These are phyloP conservation scores for Tarenaya hassleriana DNA, from an alignment of 345 rosid species.

Conservation along the genomic window DNA sequence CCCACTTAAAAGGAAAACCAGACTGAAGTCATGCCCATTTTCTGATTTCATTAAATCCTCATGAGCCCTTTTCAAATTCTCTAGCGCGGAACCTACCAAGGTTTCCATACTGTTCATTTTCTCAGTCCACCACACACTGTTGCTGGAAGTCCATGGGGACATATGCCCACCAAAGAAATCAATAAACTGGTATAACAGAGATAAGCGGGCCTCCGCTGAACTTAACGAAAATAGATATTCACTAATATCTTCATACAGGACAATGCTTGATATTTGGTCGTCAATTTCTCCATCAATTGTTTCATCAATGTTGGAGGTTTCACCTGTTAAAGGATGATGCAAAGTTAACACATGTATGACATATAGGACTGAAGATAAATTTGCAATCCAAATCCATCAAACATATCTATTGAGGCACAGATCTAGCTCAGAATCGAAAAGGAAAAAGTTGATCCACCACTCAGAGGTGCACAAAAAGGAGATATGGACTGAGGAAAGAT, in stretches of 20 bases:
- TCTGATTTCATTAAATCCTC: constrained; percentile 29
- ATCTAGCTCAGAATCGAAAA: constrained; percentile 1
- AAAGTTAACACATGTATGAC: constrained; percentile 1
- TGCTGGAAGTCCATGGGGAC: constrained; percentile 62
- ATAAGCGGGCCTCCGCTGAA: constrained; percentile 66
- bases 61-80: constrained; percentile 44
- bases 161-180: constrained; percentile 81
- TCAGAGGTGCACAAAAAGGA: constrained; percentile 4
- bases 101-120: constrained; percentile 52
- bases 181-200: constrained; percentile 63
- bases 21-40: constrained; percentile 29
- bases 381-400: constrained; percentile 11
- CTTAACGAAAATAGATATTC: constrained; percentile 69
- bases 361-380: background rate
- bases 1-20: constrained; percentile 44
- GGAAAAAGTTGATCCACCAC: background rate
- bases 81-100: constrained; percentile 48
- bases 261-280: constrained; percentile 55
- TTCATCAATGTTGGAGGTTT: constrained; percentile 34
- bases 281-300: constrained; percentile 47
- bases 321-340: constrained; percentile 31
- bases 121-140: constrained; percentile 80
- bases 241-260: constrained; percentile 73
- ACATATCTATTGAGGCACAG: constrained; percentile 9
- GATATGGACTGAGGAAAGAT: background rate